Conservation (phyloP, 2,329 filamentous ascomycete genomes). For the Pseudocercospora vitis region DNA sequence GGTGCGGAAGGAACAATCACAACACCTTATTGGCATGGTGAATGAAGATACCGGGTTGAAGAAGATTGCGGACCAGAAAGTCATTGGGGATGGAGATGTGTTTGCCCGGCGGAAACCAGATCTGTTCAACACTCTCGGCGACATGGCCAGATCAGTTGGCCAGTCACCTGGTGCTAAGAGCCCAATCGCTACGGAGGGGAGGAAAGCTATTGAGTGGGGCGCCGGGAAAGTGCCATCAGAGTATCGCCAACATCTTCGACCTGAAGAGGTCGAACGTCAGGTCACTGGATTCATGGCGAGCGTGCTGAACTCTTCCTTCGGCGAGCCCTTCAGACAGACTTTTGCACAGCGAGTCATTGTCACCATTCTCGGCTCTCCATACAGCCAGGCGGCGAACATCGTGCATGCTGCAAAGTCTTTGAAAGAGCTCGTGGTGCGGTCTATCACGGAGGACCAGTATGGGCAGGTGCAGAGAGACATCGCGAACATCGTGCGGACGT, state of each 20-base stretch:
- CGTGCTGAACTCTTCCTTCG: conserved; percentile 56
- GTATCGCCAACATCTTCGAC: conserved; percentile 50
- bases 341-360: conserved; percentile 65
- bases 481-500: conserved; percentile 68
- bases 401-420: conserved; percentile 69
- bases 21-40: conserved; percentile 32
- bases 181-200: conserved; percentile 40
- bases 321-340: conserved; percentile 68
- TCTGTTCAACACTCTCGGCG: conserved; percentile 42
- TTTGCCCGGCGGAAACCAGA: conserved; percentile 24
- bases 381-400: conserved; percentile 67
- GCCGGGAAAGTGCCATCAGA: conserved; percentile 44
- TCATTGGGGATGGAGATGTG: conserved; percentile 30
- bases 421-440: conserved; percentile 63
- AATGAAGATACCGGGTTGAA: conserved; percentile 25
- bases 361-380: conserved; percentile 69
- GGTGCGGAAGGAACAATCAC: conserved; percentile 21
- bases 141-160: conserved; percentile 50
- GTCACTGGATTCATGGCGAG: conserved; percentile 46
- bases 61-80: conserved; percentile 32
- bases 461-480: conserved; percentile 86
- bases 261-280: conserved; percentile 51
- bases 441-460: conserved; percentile 76
- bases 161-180: conserved; percentile 45
- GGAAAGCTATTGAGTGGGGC: conserved; percentile 36